Evolutionary conservation across 805 yeast genomes (phyloP).

Genomic region (Candida tammaniensis): DNA sequence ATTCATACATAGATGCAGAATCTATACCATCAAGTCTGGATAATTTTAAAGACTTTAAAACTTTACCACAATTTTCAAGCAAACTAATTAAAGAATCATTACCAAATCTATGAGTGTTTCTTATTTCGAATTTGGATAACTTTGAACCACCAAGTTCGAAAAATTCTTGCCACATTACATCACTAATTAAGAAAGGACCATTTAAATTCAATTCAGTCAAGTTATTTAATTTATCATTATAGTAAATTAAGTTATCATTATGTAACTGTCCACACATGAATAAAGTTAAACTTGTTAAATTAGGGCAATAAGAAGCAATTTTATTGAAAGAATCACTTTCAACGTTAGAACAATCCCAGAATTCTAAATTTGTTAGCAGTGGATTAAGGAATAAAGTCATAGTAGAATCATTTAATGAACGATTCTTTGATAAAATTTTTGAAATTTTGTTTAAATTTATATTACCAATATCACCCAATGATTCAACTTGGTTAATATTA

Average conservation of each 20-base stretch:
- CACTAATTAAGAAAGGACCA: conserved; percentile 86
- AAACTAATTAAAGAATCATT: conserved; percentile 62
- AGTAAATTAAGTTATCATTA: conserved; percentile 68
- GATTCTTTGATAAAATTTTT: conserved; percentile 73
- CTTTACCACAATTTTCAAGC: conserved; percentile 54
- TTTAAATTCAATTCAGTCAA: conserved; percentile 63
- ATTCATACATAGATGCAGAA: conserved; percentile 53
- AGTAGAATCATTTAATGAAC: conserved; percentile 74
- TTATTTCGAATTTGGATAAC: conserved; percentile 57
- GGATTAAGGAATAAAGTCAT: conserved; percentile 70
- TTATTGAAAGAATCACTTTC: conserved; percentile 60
- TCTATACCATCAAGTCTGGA: conserved; percentile 72
- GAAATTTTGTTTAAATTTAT: conserved; percentile 69
- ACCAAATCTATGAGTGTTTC: conserved; percentile 81
- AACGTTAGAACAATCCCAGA: conserved; percentile 92
- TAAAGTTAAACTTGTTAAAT: conserved; percentile 60
- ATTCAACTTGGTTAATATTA: conserved; percentile 72
- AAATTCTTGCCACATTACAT: conserved; percentile 71
- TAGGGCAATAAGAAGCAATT: conserved; percentile 78
- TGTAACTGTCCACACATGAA: conserved; percentile 93
- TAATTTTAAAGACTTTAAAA: conserved; percentile 56
- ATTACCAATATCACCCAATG: conserved; percentile 82
- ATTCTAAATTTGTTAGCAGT: conserved; percentile 53
- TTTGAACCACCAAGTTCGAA: conserved; percentile 57
- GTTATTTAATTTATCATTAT: conserved; percentile 53